Conservation (phyloP, 768 basidiomycete genomes). For the Mrakia gelida region DNA sequence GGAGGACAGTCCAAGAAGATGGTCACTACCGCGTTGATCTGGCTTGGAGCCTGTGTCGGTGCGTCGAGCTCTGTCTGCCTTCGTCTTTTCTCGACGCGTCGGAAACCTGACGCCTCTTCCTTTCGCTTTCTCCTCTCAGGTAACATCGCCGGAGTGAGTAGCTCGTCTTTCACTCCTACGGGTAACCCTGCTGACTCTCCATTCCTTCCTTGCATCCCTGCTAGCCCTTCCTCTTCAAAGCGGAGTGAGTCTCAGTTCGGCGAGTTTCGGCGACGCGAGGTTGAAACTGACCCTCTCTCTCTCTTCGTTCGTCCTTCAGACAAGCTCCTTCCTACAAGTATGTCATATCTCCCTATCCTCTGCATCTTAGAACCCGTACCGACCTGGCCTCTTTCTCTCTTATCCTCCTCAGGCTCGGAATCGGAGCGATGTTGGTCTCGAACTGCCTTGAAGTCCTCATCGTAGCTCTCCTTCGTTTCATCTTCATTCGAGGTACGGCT, state of each 20-base stretch:
- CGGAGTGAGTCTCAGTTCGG: neutral
- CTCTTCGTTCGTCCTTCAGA: neutral
- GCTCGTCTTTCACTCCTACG: no score
- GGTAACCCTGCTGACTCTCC: no score
- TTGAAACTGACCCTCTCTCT: no score
- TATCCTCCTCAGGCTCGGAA: conserved; percentile 38
- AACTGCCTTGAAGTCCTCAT: conserved; percentile 40
- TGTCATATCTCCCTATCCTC: no score
- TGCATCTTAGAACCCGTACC: no score
- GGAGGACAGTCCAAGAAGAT: conserved; percentile 48
- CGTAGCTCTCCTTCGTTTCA: conserved; percentile 39
- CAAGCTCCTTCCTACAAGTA: conserved; percentile 41
- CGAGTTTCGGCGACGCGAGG: no score
- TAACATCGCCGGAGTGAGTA: no score
- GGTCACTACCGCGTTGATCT: conserved; percentile 42
- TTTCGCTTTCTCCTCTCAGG: no score
- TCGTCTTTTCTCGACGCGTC: conserved; percentile 13
- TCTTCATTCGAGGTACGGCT: conserved; percentile 37
- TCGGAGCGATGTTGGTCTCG: conserved; percentile 40
- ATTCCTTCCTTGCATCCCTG: neutral
- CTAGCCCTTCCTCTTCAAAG: conserved; percentile 39
- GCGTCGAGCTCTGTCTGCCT: conserved; percentile 26
- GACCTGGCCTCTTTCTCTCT: no score
- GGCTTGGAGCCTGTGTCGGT: conserved; percentile 43
- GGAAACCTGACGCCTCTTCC: no score